Evolutionary conservation across 306 rosid genomes (phyloP).

Genomic region (Pyrus bretschneideri): DNA sequence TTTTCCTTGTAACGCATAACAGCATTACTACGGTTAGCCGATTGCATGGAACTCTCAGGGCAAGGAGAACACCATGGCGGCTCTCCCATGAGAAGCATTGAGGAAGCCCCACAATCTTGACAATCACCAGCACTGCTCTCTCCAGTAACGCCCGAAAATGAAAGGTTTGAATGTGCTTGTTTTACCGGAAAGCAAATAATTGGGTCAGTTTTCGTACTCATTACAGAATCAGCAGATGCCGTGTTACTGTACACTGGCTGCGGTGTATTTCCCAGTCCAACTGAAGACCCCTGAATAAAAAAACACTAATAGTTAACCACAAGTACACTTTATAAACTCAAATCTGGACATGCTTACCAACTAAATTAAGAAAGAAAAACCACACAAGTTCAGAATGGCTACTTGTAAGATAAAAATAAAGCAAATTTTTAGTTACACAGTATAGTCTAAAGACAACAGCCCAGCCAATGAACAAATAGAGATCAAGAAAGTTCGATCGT

Average conservation of each 20-base stretch:
- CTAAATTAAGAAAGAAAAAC: neutral
- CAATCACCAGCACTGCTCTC: slow-evolving; percentile 57
- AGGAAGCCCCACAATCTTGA: slow-evolving; percentile 88
- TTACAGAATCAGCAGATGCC: slow-evolving; percentile 72
- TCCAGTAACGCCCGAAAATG: slow-evolving; percentile 71
- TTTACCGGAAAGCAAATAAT: slow-evolving; percentile 38
- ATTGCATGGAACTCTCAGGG: slow-evolving; percentile 59
- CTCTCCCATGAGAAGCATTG: slow-evolving; percentile 79
- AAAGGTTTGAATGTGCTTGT: slow-evolving; percentile 60
- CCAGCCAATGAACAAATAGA: neutral
- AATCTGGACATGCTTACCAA: neutral
- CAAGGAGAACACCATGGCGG: slow-evolving; percentile 87
- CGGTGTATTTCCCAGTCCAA: slow-evolving; percentile 33
- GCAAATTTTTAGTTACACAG: too few relatives aligned
- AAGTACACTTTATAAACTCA: neutral
- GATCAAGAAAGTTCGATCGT: neutral
- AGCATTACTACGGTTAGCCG: slow-evolving; percentile 77
- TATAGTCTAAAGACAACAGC: too few relatives aligned
- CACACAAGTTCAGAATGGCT: neutral
- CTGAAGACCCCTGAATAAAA: slow-evolving; percentile 45
- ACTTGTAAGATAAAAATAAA: neutral
- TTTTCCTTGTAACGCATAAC: slow-evolving; percentile 96
- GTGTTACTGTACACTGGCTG: slow-evolving; percentile 72
- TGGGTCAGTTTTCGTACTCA: slow-evolving; percentile 82
- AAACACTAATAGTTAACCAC: neutral